A percentile compares a stretch with the other conserved stretches of the same genome.
These are phyloP conservation scores for Neurospora sp. DNA, from an alignment of 495 filamentous ascomycete species.

Conservation along the genomic window DNA sequence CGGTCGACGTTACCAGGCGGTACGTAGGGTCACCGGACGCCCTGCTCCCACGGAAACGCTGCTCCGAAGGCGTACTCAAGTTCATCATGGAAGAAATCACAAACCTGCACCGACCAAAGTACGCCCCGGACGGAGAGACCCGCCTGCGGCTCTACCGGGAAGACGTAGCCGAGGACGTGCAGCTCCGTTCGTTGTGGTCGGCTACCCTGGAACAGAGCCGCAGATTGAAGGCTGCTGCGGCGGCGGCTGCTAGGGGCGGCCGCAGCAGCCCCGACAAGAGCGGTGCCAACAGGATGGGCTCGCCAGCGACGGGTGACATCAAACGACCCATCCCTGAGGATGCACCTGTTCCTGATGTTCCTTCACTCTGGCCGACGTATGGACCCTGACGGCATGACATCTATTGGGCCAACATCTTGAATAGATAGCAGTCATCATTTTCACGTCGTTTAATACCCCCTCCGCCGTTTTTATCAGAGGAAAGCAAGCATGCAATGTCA, in stretches of 20 bases:
- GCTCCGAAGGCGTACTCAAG: constrained; percentile 79
- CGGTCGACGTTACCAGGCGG: constrained; percentile 87
- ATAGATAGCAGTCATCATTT: not conserved
- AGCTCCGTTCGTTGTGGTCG: constrained; percentile 43
- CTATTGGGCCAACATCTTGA: not conserved
- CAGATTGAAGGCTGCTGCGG: not conserved
- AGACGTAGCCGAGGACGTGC: constrained; percentile 74
- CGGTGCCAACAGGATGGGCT: not conserved
- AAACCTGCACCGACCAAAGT: constrained; percentile 51
- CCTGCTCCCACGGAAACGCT: constrained; percentile 48
- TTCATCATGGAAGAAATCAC: constrained; percentile 88
- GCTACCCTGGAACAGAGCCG: not conserved
- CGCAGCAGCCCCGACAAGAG: not conserved
- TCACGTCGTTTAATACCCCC: not conserved
- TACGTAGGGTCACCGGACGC: constrained; percentile 46
- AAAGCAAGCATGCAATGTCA: not conserved
- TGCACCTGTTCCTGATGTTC: not conserved
- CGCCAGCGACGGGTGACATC: not conserved
- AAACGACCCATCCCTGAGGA: not conserved
- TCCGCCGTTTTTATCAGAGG: not conserved
- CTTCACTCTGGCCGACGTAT: not conserved
- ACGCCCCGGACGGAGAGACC: constrained; percentile 68
- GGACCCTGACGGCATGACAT: not conserved
- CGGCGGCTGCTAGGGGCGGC: not conserved
- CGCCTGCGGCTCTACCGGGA: constrained; percentile 77